Percentiles rank a stretch among this genome's conserved stretches.
Conservation (phyloP, 352 stramenopile genomes). For the Globisporangium echinulatum region DNA sequence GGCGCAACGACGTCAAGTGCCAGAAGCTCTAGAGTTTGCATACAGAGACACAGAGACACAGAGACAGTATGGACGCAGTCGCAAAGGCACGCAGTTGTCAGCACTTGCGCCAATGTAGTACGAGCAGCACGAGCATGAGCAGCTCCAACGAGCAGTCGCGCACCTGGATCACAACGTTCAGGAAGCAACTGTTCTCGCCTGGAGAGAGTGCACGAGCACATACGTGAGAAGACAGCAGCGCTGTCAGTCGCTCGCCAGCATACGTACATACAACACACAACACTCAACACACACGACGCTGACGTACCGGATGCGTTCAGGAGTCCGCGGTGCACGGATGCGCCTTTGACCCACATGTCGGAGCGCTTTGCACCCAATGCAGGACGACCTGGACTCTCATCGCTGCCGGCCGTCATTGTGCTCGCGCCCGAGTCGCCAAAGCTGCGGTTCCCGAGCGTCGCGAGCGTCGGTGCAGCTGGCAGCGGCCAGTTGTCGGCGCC, state of each 20-base stretch:
- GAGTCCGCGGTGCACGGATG: conserved; percentile 72
- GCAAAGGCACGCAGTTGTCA: background rate
- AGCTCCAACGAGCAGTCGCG: background rate
- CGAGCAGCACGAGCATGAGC: background rate
- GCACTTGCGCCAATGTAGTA: background rate
- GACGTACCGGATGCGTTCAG: conserved; percentile 46
- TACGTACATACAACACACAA: background rate
- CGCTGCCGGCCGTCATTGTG: conserved; percentile 9
- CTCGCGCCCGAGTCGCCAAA: conserved; percentile 8
- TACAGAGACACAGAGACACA: background rate
- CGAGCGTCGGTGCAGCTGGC: conserved; percentile 14
- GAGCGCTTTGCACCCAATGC: conserved; percentile 41
- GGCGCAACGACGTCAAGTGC: conserved; percentile 84
- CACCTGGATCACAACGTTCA: conserved; percentile 84
- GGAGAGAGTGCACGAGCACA: conserved; percentile 1
- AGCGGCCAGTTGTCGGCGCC: conserved; percentile 25
- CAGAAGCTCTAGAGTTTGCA: conserved; percentile 72
- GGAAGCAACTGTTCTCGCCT: conserved; percentile 89
- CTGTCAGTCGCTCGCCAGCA: background rate
- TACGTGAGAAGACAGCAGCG: background rate
- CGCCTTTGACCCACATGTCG: conserved; percentile 78
- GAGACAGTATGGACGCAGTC: background rate
- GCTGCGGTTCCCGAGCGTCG: conserved; percentile 13
- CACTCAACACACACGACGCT: conserved; percentile 1
- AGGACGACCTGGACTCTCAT: conserved; percentile 20